Evolutionary conservation across 2,329 filamentous ascomycete genomes (phyloP), one percentile per base, ranked within the genome.

Genomic region (Ascochyta rabiei): DNA sequence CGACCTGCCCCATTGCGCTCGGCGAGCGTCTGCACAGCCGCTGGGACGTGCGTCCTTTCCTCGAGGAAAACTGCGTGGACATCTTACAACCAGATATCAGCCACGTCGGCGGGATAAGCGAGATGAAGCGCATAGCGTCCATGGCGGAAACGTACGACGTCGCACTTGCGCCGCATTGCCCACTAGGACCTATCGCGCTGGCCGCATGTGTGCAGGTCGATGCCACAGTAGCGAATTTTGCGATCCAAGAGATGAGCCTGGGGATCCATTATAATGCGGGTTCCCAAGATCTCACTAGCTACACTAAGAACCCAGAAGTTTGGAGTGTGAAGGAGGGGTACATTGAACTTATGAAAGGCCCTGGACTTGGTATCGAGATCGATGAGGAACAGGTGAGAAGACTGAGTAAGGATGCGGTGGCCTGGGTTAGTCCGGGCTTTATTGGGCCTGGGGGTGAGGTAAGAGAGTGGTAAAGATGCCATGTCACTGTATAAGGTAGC

Each of bases 131-230:
- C 1, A 89, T 92, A 53, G 88, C 89, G 0, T 78, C 82, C 6
- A 89, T 90, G 84, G 85, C 84, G 0, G 89, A 91, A 73, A 82
- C 88, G 0, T 91, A 91, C 63, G 89, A 91, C 68, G 86, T 90
- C 1, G 85, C 87, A 0, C 79, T 91, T 37, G 89, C 89, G 16
- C 89, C 89, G 1, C 89, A 91, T 63, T 91, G 88, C 61, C 89
- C 89, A 0, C 73, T 91, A 0, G 89, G 89, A 0, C 89, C 89
- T 0, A 87, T 92, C 44, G 87, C 89, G 0, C 77, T 91, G 15
- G 89, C 89, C 0, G 89, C 89, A 0, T 86, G 82, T 50, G 79
- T 91, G 35, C 89, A 91, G 59, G 83, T 91, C 1, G 86, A 85
- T 21, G 67, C 78, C 83, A 18, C 77, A 75, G 9, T 84, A 77